A percentile compares a stretch with the other conserved stretches of the same genome.
phyloP scores from a whole-genome alignment of 129 eudicot genomes.

The sunflower (Helianthus annuus) region HanXRQr2.0-SUNRISE NC_035434.2:41731505-41732004 shows the following conservation, averaged over 20 bases:
- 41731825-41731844: neutral
- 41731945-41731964: no score
- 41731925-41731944: no score
- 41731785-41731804: neutral
- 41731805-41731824: neutral
- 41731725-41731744: conserved; percentile 2
- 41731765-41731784: no score
- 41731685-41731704: neutral
- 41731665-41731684: neutral
- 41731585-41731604: conserved; percentile 16
- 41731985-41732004: no score
- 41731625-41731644: neutral
- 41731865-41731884: no score
- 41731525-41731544: conserved; percentile 39
- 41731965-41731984: no score
- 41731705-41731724: neutral
- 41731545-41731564: conserved; percentile 30
- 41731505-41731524: conserved; percentile 30
- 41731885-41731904: no score
- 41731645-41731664: neutral
- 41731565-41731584: conserved; percentile 32
- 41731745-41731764: neutral
- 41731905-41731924: no score
- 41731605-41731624: neutral
- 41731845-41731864: neutral